Conservation (phyloP, 2,329 filamentous ascomycete species). For the Ascosphaera aggregata region DNA sequence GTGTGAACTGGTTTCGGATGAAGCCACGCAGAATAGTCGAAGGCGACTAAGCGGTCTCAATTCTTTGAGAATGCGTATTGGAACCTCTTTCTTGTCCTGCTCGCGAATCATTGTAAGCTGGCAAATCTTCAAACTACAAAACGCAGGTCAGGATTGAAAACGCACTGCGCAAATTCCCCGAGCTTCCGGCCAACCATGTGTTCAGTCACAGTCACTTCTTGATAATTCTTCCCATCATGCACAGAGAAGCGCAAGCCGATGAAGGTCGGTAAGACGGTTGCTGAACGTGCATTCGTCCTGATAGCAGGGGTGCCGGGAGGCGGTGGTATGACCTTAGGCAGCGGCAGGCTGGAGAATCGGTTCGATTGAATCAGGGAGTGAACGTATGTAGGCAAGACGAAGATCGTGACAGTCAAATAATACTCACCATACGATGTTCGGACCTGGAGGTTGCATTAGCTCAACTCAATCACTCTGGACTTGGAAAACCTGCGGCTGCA, state of each 20-base stretch:
- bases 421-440: slow-evolving; percentile 46
- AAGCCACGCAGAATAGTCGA: too few relatives aligned
- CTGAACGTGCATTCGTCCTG: slow-evolving; percentile 64
- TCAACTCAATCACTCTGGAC: slow-evolving; percentile 5
- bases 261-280: slow-evolving; percentile 80
- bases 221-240: slow-evolving; percentile 75
- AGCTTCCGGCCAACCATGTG: slow-evolving; percentile 95
- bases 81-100: slow-evolving; percentile 43
- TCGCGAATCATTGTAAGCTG: slow-evolving; percentile 15
- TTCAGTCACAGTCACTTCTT: slow-evolving; percentile 65
- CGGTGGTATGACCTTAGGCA: slow-evolving; percentile 23
- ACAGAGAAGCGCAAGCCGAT: slow-evolving; percentile 76
- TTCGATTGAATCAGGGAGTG: neutral
- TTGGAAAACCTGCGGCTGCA: slow-evolving; percentile 1
- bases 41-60: too few relatives aligned
- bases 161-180: slow-evolving; percentile 75
- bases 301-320: slow-evolving; percentile 47
- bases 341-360: slow-evolving; percentile 13
- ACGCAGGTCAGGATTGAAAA: slow-evolving; percentile 8
- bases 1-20: too few relatives aligned
- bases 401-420: slow-evolving; percentile 2
- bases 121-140: neutral
- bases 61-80: slow-evolving; percentile 49
- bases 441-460: slow-evolving; percentile 24
- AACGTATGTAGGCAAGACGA: neutral